These are phyloP conservation scores for Wickerhamomyces bovis DNA, from an alignment of 805 yeast species.

Conservation along the genomic window DNA sequence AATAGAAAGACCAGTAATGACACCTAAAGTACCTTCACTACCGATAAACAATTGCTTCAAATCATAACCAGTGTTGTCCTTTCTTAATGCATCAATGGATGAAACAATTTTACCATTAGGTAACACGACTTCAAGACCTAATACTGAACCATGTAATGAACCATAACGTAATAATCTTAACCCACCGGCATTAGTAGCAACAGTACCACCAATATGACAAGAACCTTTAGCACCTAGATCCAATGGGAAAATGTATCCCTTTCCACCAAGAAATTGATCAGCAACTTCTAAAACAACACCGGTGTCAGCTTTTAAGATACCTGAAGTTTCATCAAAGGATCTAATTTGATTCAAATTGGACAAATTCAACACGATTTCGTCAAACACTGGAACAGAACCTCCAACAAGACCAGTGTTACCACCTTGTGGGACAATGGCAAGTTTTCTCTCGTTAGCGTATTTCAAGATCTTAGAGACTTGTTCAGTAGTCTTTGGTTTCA, in stretches of 20 bases:
- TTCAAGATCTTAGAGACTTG: conserved; percentile 72
- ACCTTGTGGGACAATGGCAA: conserved; percentile 94
- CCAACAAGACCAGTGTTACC: conserved; percentile 97
- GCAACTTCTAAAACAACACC: conserved; percentile 87
- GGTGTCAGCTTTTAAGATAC: conserved; percentile 84
- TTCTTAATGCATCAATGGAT: conserved; percentile 80
- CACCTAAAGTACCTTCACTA: conserved; percentile 87
- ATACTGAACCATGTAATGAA: conserved; percentile 83
- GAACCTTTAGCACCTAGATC: conserved; percentile 97
- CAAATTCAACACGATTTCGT: conserved; percentile 74
- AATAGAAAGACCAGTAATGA: conserved; percentile 85
- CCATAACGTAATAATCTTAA: conserved; percentile 83
- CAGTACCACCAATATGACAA: conserved; percentile 92
- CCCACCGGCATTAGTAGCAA: conserved; percentile 97
- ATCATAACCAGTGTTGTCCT: conserved; percentile 94
- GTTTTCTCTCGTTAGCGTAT: conserved; percentile 68
- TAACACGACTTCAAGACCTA: conserved; percentile 89
- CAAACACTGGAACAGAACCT: conserved; percentile 88
- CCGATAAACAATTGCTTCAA: conserved; percentile 91
- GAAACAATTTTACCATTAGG: conserved; percentile 81
- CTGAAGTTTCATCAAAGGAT: conserved; percentile 75
- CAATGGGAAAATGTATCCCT: conserved; percentile 87
- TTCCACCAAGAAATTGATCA: conserved; percentile 67
- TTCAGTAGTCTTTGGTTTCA: conserved; percentile 76
- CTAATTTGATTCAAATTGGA: conserved; percentile 70